Base-by-base conservation (phyloP, 495 filamentous ascomycete genomes). In the Chaetomium fimeti region DNA sequence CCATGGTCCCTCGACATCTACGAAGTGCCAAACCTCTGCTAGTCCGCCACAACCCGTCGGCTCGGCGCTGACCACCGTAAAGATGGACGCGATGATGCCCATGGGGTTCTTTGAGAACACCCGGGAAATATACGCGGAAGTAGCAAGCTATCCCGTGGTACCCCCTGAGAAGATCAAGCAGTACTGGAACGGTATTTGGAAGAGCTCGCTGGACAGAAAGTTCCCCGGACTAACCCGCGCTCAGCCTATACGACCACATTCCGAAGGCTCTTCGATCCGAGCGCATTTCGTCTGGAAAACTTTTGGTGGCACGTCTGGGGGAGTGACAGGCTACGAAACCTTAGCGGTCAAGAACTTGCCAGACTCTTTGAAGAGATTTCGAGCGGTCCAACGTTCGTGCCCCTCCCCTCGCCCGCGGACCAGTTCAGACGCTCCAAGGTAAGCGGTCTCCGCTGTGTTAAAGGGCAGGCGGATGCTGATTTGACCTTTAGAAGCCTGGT, bases 291-390 rank as follows among this genome's bases (percentile, higher is more conserved):
- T 27, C 70, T 83, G 45, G 81, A 85, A 68, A 81, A 84, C 61
- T 83, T 82, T 53, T 85, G 82, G 82, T 83, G 82, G 77, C 82
- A 82, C 58, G 80, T 85, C 57, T 82, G 81, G 71, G 82, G 82
- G 18, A 83, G 82, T 63, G 71, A 80, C 49, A 73, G 73, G 25
- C 24, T 62, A 29, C 77, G 79, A 22, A 68, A 76, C 59, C 72
- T 83, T 49, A 76, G 78, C 8, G 82, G 78, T 11, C 75, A 67
- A 24, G 71, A 73, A 18, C 75, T 85, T 56, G 80, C 82, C 15
- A 73, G 71, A 36, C 71, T 84, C 18, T 85, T 81, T 54, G 69
- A 75, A 62, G 74, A 81, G 43, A 80, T 85, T 48, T 81, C 82
- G 2, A 74, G 74, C 42, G 82, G 81, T 25, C 70, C 75, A 40